Evolutionary conservation across 2,329 filamentous ascomycete genomes (phyloP), one percentile per base, ranked within the genome.

Genomic region (Teratosphaeria destructans): DNA sequence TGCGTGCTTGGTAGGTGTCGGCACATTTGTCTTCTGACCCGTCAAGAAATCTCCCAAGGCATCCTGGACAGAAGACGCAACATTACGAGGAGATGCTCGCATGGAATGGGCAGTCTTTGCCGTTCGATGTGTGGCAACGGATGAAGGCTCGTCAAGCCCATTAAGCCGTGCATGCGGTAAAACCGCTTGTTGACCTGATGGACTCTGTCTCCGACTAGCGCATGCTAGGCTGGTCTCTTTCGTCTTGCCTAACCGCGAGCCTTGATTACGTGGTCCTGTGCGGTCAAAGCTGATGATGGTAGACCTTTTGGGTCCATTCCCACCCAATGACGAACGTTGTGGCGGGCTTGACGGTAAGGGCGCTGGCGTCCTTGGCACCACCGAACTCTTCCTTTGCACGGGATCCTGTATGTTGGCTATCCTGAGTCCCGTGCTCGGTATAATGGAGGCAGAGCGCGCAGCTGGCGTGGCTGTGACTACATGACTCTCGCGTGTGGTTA

Each of bases 181-280:
- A 58, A 58, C 52, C 43, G n/a, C 8, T 19, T 5, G 5, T 19
- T 10, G 19, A 23, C 43, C 5, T 10, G 43, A 49, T 23, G 43
- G n/a, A 49, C 16, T 49, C 43, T 49, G n/a, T 12, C 32, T 43
- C 10, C 56, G 55, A 43, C 54, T 52, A 3, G 43, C 34, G 52
- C 39, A 57, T 11, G 43, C 57, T 32, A 47, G 54, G 61, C 52
- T 55, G 37, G 26, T 19, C 23, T 49, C 49, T 16, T 55, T 47
- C 55, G 59, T 60, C 39, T 59, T 57, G 3, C 34, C 55, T 16
- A 58, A 63, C 11, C 19, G n/a, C 1, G 49, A 43, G 55, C 71
- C 70, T 59, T 72, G 71, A 55, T 73, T 73, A 3, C 62, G 67
- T 6, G 70, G 70, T 8, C 70, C 70, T 8, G 58, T 52, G n/a